A percentile compares a stretch with the other conserved stretches of the same genome.
Evolutionary conservation across 1,139 yeast species (phyloP).

Genomic region (Candida sanyaensis): DNA sequence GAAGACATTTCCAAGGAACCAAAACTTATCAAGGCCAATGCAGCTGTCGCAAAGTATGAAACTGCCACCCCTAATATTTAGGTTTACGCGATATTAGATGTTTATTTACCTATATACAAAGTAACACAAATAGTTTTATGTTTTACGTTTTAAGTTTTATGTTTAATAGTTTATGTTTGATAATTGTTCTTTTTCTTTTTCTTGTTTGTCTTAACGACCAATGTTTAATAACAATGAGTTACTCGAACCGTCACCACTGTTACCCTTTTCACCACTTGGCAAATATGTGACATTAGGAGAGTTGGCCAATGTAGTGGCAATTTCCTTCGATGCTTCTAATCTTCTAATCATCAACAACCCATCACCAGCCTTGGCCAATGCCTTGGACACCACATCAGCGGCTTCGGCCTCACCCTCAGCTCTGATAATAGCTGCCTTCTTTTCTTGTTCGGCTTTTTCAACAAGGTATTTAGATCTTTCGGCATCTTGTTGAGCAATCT

Average conservation of each 20-base stretch:
- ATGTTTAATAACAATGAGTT: constrained; percentile 44
- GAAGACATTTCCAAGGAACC: constrained; percentile 21
- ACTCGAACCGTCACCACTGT: constrained; percentile 28
- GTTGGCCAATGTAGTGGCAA: constrained; percentile 82
- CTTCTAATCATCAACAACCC: constrained; percentile 93
- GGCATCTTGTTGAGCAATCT: constrained; percentile 99
- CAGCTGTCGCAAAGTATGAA: constrained; percentile 14
- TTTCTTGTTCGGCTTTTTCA: constrained; percentile 96
- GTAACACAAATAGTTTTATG: too few relatives aligned
- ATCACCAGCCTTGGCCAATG: constrained; percentile 93
- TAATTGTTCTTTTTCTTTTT: too few relatives aligned
- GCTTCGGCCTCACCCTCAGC: constrained; percentile 99
- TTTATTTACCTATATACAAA: too few relatives aligned
- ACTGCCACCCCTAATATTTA: constrained; percentile 13
- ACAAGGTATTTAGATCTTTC: constrained; percentile 95
- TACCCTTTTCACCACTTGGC: constrained; percentile 55
- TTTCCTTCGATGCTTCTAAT: constrained; percentile 95
- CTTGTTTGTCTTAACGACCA: constrained; percentile 29
- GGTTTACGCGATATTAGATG: constrained; percentile 37
- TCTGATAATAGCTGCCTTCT: constrained; percentile 90
- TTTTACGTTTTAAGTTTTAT: too few relatives aligned
- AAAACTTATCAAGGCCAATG: constrained; percentile 21
- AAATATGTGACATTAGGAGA: constrained; percentile 91
- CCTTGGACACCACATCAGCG: constrained; percentile 93
- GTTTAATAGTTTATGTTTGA: too few relatives aligned